Evolutionary conservation across 495 filamentous ascomycete genomes (phyloP).

Genomic region (Talaromyces thailandensis): DNA sequence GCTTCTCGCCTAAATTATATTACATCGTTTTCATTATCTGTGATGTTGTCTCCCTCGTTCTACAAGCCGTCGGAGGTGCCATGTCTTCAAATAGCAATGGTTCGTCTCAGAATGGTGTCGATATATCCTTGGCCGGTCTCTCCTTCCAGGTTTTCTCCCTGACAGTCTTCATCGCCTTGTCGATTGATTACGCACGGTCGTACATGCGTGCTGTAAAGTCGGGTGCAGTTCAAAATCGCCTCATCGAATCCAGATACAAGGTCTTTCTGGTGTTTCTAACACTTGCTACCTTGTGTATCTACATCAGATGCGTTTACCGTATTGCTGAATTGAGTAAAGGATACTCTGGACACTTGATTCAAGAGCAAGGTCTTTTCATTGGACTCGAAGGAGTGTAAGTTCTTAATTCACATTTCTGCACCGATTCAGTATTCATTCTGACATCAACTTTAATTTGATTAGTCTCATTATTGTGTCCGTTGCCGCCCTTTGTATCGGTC

Average conservation of each 20-base stretch:
- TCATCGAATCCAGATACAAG: not conserved
- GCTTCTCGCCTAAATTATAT: constrained; percentile 43
- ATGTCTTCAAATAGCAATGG: constrained; percentile 34
- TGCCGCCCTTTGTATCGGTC: constrained; percentile 16
- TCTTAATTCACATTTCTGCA: not conserved
- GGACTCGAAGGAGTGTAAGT: constrained; percentile 40
- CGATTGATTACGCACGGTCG: constrained; percentile 46
- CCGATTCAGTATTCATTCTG: not conserved
- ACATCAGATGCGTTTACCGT: constrained; percentile 39
- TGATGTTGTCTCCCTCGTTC: constrained; percentile 42
- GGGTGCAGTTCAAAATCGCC: not conserved
- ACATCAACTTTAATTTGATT: not conserved
- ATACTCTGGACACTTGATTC: constrained; percentile 30
- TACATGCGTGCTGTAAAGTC: constrained; percentile 12
- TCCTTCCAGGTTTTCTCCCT: constrained; percentile 46
- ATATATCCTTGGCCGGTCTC: constrained; percentile 48
- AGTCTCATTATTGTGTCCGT: constrained; percentile 18
- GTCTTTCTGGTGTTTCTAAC: constrained; percentile 34
- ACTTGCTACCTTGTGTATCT: constrained; percentile 32
- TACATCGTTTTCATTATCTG: constrained; percentile 43
- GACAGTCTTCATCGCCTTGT: constrained; percentile 41
- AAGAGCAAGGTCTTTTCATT: constrained; percentile 38
- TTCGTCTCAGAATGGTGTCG: constrained; percentile 23
- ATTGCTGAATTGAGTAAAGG: constrained; percentile 41
- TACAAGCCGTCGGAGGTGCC: constrained; percentile 46